A percentile compares a stretch with the other conserved stretches of the same genome.
phyloP scores from a whole-genome alignment of 1,139 yeast species.

The Arxiozyma telluris region DNA sequence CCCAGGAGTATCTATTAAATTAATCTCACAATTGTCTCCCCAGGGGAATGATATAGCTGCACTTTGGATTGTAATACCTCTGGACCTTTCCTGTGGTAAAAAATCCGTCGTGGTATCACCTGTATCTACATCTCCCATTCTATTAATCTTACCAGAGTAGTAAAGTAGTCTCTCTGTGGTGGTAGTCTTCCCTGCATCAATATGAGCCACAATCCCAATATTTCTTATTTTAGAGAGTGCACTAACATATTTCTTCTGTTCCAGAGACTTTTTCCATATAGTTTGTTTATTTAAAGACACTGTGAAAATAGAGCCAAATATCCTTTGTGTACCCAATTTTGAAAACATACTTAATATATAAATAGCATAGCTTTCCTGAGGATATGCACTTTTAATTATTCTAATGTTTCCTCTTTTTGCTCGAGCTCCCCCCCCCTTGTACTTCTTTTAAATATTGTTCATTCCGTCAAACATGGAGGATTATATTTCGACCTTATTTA shows the following conservation, averaged over 20 bases:
- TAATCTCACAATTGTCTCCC: conserved; percentile 59
- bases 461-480: neutral
- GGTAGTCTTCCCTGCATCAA: conserved; percentile 94
- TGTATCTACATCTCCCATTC: conserved; percentile 90
- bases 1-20: conserved; percentile 94
- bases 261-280: neutral
- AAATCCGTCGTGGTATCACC: conserved; percentile 97
- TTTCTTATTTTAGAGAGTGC: conserved; percentile 26
- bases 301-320: too few relatives aligned
- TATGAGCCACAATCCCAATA: conserved; percentile 84
- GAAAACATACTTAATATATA: too few relatives aligned
- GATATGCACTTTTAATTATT: too few relatives aligned
- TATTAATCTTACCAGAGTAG: conserved; percentile 69
- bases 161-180: conserved; percentile 91
- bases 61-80: conserved; percentile 94
- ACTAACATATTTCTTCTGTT: neutral
- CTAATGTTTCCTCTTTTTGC: too few relatives aligned
- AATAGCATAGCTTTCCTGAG: too few relatives aligned
- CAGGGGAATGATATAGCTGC: conserved; percentile 93
- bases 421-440: too few relatives aligned
- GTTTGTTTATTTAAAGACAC: too few relatives aligned
- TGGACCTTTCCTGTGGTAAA: conserved; percentile 76
- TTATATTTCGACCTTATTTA: neutral
- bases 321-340: too few relatives aligned
- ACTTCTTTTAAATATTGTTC: too few relatives aligned